Evolutionary conservation across 2,329 filamentous ascomycete species (phyloP).

Genomic region (Clonostachys rhizophaga): DNA sequence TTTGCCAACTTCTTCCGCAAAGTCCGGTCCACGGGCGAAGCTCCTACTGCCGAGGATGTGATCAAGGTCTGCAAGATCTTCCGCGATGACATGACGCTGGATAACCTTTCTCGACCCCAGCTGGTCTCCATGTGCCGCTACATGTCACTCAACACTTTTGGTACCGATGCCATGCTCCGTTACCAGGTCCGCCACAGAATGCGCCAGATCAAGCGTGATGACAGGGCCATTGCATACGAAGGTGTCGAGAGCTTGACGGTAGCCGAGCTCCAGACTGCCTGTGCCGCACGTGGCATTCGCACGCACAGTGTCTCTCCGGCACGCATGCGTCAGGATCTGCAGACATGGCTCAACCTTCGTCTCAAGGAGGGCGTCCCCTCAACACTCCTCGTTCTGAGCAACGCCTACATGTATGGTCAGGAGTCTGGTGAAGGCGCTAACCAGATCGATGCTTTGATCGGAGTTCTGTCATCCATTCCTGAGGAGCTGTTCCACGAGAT

Average conservation of each 20-base stretch:
- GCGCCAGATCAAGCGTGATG: conserved; percentile 98
- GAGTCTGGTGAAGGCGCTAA: conserved; percentile 74
- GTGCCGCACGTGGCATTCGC: conserved; percentile 85
- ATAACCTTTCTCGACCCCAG: conserved; percentile 94
- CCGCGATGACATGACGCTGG: conserved; percentile 93
- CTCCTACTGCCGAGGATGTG: conserved; percentile 82
- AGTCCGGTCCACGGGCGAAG: conserved; percentile 84
- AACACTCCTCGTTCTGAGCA: conserved; percentile 90
- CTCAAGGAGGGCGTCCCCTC: conserved; percentile 94
- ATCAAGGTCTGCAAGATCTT: conserved; percentile 99
- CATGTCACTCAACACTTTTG: conserved; percentile 96
- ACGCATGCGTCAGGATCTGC: conserved; percentile 81
- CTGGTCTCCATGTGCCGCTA: conserved; percentile 97
- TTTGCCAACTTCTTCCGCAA: conserved; percentile 98
- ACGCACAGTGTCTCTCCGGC: conserved; percentile 90
- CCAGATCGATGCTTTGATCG: conserved; percentile 89
- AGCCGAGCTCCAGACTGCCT: conserved; percentile 85
- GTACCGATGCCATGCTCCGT: conserved; percentile 94
- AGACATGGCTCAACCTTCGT: conserved; percentile 90
- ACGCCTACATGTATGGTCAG: conserved; percentile 94
- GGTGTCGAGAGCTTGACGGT: conserved; percentile 93
- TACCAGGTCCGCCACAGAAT: conserved; percentile 97
- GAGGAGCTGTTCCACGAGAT: conserved; percentile 99
- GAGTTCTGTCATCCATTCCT: conserved; percentile 89
- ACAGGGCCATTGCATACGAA: conserved; percentile 89